Evolutionary conservation across 169 alveolate species (phyloP), one percentile per base, ranked within the genome.

Genomic region (Plasmodium fragile): DNA sequence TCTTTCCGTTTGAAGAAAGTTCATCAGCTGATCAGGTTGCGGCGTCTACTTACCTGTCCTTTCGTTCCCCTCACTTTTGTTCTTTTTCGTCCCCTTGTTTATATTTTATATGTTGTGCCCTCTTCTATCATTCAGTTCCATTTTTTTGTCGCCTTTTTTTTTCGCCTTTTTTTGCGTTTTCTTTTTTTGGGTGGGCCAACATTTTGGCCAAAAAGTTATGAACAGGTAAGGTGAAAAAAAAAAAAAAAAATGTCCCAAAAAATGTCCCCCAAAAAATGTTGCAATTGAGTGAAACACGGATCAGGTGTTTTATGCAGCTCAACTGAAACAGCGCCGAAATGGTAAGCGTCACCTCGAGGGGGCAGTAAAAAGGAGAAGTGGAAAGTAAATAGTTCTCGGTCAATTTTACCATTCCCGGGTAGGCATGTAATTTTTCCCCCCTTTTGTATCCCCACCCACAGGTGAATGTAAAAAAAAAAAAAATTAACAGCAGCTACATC

Each of bases 21-120:
- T 49, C 7, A 1, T 49, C n/a, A 22, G 2, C 28, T 75, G 28
- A 6, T 1, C 49, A 8, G 8, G 0, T 75, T 32, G 22, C 53
- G 65, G 82, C 82, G 41, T 75, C 45, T 75, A 25, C 59, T 49
- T 49, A 1, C 59, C 59, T 49, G 59, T 32, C 83, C 53, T 30
- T 39, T 13, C 7, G 16, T 36, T 13, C 25, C 13, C 16, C 75
- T 65, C 75, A 16, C 4, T 65, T 53, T 53, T 65, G 6, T 65
- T 16, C 13, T 11, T n/a, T 55, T 1, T 16, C 5, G 36, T 4
- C 34, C 34, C 32, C 8, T 28, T 65, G 36, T 6, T 6, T 65
- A 6, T 18, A 59, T 18, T 59, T 59, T 25, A 18, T 65, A 65
- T 65, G 3, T 65, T 65, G 36, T 65, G 1, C 30, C 75, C 0